Base-by-base conservation (phyloP, 257 asterid genomes). In the Petrea volubilis region DNA sequence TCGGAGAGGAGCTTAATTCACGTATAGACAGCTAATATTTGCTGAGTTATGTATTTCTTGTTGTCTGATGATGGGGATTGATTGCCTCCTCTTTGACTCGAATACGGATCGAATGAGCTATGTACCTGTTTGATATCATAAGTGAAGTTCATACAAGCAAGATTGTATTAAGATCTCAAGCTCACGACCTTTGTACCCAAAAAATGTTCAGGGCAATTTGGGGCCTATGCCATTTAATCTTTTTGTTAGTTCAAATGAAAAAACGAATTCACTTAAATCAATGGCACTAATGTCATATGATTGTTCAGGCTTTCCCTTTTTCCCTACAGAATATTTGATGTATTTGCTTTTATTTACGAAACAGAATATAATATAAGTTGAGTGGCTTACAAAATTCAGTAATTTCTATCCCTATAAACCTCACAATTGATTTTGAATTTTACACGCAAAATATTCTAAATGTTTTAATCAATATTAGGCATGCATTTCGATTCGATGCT, bases 131-230 rank as follows among this genome's bases (percentile, higher is more conserved):
- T 5, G 51, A 60, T 29, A 55, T 36, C 36, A 24, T 24, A 24
- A 25, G 40, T 57, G 46, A 63, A 68, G 57, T 55, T 68, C 31
- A 25, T 67, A n/a, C 18, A 10, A 5, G 43, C 27, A 17, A 40
- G 28, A 41, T 40, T 69, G 33, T 20, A 12, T 55, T n/a, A 1
- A 12, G 14, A 27, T 44, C 7, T 57, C 40, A 3, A 0, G 18
- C 27, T 9, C 31, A 13, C 5, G 2, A 47, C 53, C 36, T 51
- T 20, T 68, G 47, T n/a, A 10, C 13, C 38, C 64, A 29, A 52
- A 18, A 68, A 21, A 69, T 41, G n/a, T 40, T 52, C 31, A 52
- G 33, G n/a, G 33, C 33, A 69, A 25, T 55, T 69, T 68, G 66
- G 67, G 41, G 31, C 20, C 23, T 40, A 9, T 24, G 12, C 3